Conservation (phyloP, 2,329 filamentous ascomycete genomes). For the Fusarium falciforme region DNA sequence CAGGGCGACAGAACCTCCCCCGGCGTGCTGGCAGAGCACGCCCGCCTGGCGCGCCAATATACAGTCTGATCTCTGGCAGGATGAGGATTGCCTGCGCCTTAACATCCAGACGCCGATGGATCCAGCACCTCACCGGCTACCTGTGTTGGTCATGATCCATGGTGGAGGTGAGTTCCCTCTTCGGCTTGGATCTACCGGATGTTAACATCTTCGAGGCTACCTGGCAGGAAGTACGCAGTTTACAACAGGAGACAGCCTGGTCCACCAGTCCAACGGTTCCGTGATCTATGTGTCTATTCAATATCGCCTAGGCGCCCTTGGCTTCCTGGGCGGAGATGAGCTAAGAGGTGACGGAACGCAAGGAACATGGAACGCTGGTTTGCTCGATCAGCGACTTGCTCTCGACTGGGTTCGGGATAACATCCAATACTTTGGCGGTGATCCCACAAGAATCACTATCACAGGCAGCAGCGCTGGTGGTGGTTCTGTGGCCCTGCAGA, state of each 20-base stretch:
- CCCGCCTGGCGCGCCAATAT: not conserved
- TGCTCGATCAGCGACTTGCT: slow-evolving; percentile 7
- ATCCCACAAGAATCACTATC: slow-evolving; percentile 1
- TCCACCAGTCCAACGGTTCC: not conserved
- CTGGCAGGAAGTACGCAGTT: not conserved
- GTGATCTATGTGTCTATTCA: slow-evolving; percentile 8
- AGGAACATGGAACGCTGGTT: slow-evolving; percentile 1
- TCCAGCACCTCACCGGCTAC: not conserved
- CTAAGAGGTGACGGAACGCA: not conserved
- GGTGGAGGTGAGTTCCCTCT: not conserved
- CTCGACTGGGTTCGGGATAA: slow-evolving; percentile 14
- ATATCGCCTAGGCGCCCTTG: slow-evolving; percentile 4
- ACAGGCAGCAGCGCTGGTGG: slow-evolving; percentile 3
- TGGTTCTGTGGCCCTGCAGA: slow-evolving; percentile 5
- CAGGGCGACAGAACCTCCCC: not conserved
- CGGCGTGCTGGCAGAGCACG: not conserved
- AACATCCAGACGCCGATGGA: not conserved
- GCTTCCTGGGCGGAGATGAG: slow-evolving; percentile 2
- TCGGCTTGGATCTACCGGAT: too few relatives aligned
- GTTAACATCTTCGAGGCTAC: not conserved
- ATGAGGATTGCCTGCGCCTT: slow-evolving; percentile 1
- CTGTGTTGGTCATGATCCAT: slow-evolving; percentile 7
- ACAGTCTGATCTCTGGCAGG: not conserved
- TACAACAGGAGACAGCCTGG: slow-evolving; percentile 1
- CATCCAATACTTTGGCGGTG: slow-evolving; percentile 11